Base-by-base conservation (phyloP, 2,329 filamentous ascomycete species). In the Raffaelea deltoideospora region DNA sequence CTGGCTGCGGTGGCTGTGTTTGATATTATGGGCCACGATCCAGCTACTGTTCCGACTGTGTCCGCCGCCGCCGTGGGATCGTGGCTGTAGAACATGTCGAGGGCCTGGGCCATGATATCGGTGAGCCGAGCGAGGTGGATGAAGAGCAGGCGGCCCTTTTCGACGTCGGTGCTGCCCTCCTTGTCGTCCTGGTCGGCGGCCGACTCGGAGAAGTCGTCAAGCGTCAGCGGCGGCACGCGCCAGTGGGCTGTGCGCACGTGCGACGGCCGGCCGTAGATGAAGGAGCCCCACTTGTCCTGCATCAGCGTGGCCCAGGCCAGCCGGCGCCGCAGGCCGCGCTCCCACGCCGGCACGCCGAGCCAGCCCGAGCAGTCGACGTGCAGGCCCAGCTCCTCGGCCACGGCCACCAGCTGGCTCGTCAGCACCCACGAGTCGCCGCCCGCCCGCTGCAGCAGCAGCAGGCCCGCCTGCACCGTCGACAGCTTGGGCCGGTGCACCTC, bases 231-330 rank as follows among this genome's bases (percentile, higher is more conserved):
- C 5, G 47, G 55, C 3, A 75, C 61, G 19, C 64, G 64, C 72
- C 73, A 77, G 45, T 74, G 26, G 19, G 19, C 14, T 15, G 27
- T 9, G 58, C 30, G 39, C 5, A 42, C 28, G 24, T 44, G 44
- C 13, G 42, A 43, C 3, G 80, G 80, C 14, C 79, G 72, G 44
- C 80, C 79, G 48, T 84, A 76, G 24, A 82, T 72, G 21, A 86
- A 59, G 3, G 79, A 76, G 31, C 75, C 78, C 80, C 80, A 86
- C 55, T 83, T 92, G 57, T 95, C 87, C 58, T 94, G 85, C 79
- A 92, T 88, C 53, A 90, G 93, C 35, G 93, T 58, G 3, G 83
- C 86, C 86, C 87, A 94, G 1, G 84, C 85, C 30, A 94, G 69
- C 34, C 87, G 73, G 53, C 88, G 90, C 42, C 87, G 70, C 40